Evolutionary conservation across 345 rosid species (phyloP), one percentile per base, ranked within the genome.

Genomic region (Durio zibethinus): DNA sequence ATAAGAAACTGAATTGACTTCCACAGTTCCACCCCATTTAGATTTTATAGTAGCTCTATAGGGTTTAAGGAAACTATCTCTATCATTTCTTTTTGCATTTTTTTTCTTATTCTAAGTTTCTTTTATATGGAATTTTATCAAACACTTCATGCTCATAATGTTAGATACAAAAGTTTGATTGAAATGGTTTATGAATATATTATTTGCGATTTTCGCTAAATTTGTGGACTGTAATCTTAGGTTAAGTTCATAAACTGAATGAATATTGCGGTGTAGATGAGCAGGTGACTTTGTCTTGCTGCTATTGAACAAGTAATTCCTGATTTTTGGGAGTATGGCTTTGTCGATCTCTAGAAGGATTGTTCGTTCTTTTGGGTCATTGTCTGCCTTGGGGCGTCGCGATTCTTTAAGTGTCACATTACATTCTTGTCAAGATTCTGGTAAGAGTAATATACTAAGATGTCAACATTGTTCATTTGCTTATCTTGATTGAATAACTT

Each of bases 281-380:
- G n/a, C 27, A 33, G 7, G 40, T 48, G 42, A 70, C 25, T 70
- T 27, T 25, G 23, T 56, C 48, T 38, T 74, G 38, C 66, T 43
- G 70, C 40, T 42, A 43, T 42, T 43, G 31, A 27, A 27, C 10
- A 38, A 60, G 56, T 61, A 27, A 27, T 43, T 43, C 2, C 18
- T 53, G 18, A 38, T 61, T 56, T 4, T 31, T 38, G 25, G 47
- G 63, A 77, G 16, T 18, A 90, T 89, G 94, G 91, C 90, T 60
- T 79, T 85, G 50, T 79, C 82, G 1, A 54, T 86, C 57, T 86
- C 86, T 7, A 79, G 76, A 82, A 80, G 83, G 80, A 5, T 87
- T 75, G 12, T 84, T 3, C 81, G 80, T 68, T 77, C 79, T 36
- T 70, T 88, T 14, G 85, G 86, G 16, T 83, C 84, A 4, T 82